Evolutionary conservation across 192 early-diverging fungal genomes (phyloP), one percentile per base, ranked within the genome.

Genomic region (Phycomyces blakesleeanus): DNA sequence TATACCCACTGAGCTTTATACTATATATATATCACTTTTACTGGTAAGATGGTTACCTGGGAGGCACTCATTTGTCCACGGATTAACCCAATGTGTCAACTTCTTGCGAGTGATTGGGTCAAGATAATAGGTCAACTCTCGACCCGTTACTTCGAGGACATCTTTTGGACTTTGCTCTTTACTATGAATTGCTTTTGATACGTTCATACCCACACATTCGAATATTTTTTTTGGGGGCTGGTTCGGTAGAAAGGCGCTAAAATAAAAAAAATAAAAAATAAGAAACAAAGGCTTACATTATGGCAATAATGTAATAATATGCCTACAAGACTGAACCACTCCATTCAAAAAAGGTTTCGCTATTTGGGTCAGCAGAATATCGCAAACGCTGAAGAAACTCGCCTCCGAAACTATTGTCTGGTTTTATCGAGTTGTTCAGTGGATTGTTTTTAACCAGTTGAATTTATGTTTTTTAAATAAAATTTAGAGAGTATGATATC

Each of bases 91-190:
- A 18, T 20, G 6, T 6, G 18, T 2, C 40, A 64, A 27, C n/a
- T 55, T 55, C 39, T 64, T 39, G 14, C 51, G n/a, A 41, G 52
- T 56, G 11, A 12, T 37, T 16, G 63, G 63, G 21, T 55, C 52
- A 4, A 64, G 27, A 29, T 56, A 64, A 54, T 64, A 64, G 20
- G 63, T 64, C 24, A 64, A 47, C 26, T 64, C 63, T 22, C 63
- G 29, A 50, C 63, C 41, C 0, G 63, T 64, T 7, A 47, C 15
- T 25, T 64, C 15, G 1, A 64, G 26, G 24, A 44, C 41, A 26
- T 38, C 53, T 12, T 55, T 22, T 34, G 29, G 29, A 8, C 55
- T 41, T 4, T n/a, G 42, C 7, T n/a, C 12, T 3, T 14, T 47
- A 12, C 18, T n/a, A 18, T 11, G 44, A 47, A 3, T 49, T 3